A percentile compares a stretch with the other conserved stretches of the same genome.
Evolutionary conservation across 768 basidiomycete species (phyloP).

Genomic region (Leccinum rimulosum): DNA sequence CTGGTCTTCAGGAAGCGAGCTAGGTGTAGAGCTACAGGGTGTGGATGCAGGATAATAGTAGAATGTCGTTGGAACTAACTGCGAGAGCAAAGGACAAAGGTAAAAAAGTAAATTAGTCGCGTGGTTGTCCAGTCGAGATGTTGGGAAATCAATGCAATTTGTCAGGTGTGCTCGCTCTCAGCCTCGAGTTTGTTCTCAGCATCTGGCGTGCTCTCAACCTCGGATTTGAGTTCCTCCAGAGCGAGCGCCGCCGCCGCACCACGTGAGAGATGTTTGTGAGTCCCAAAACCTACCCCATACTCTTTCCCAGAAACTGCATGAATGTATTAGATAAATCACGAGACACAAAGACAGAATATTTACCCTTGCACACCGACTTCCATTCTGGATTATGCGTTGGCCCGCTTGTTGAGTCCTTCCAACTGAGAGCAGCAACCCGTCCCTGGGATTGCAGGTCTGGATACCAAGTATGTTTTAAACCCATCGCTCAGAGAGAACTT

Average conservation of each 20-base stretch:
- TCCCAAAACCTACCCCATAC: constrained; percentile 48
- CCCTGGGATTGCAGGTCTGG: constrained; percentile 55
- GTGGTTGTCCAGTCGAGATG: not conserved
- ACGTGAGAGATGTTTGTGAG: constrained; percentile 51
- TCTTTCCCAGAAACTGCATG: constrained; percentile 48
- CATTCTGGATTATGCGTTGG: constrained; percentile 47
- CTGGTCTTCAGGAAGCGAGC: constrained; percentile 3
- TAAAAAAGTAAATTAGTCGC: not conserved
- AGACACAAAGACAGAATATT: constrained; percentile 14
- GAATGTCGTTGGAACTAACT: not conserved
- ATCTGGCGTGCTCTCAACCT: constrained; percentile 19
- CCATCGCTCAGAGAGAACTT: not conserved
- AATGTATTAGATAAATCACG: constrained; percentile 12
- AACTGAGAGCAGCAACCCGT: constrained; percentile 46
- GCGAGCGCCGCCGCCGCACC: constrained; percentile 36
- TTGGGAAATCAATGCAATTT: not conserved
- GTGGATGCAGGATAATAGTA: not conserved
- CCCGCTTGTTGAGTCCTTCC: constrained; percentile 48
- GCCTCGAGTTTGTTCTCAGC: constrained; percentile 16
- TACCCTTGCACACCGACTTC: constrained; percentile 62
- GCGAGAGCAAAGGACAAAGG: not conserved
- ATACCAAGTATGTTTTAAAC: not conserved
- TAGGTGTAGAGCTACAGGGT: constrained; percentile 9
- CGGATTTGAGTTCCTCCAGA: constrained; percentile 35
- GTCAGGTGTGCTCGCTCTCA: constrained; percentile 17